A percentile compares a stretch with the other conserved stretches of the same genome.
Evolutionary conservation across 2,329 filamentous ascomycete genomes (phyloP).

Genomic region (Nemania sp.): DNA sequence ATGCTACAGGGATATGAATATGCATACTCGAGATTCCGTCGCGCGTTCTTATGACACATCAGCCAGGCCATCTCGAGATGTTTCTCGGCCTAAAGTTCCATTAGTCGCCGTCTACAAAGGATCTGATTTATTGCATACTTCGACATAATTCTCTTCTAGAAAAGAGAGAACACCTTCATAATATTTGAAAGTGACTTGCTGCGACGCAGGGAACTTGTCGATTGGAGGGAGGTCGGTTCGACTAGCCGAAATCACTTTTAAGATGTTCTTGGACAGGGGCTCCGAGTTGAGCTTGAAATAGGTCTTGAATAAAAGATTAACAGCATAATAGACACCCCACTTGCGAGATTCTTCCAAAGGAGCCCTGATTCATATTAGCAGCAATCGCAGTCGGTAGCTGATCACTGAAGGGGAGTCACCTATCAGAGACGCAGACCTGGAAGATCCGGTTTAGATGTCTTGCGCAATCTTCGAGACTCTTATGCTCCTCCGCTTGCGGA

Average conservation of each 20-base stretch:
- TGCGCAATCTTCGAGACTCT: slow-evolving; percentile 88
- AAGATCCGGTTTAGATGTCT: slow-evolving; percentile 92
- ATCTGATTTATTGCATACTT: slow-evolving; percentile 52
- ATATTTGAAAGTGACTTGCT: slow-evolving; percentile 95
- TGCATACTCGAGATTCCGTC: slow-evolving; percentile 78
- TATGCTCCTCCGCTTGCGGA: slow-evolving; percentile 74
- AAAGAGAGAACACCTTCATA: slow-evolving; percentile 94
- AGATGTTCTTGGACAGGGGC: slow-evolving; percentile 84
- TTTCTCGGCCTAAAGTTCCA: slow-evolving; percentile 67
- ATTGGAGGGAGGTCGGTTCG: slow-evolving; percentile 79
- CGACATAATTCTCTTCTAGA: slow-evolving; percentile 87
- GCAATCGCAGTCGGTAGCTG: neutral
- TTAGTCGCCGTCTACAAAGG: slow-evolving; percentile 5
- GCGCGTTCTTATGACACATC: slow-evolving; percentile 75
- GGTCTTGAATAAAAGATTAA: slow-evolving; percentile 95
- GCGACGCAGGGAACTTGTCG: slow-evolving; percentile 80
- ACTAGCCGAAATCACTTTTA: slow-evolving; percentile 80
- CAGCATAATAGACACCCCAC: slow-evolving; percentile 96
- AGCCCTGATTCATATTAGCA: slow-evolving; percentile 58
- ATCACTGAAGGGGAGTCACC: slow-evolving; percentile 57
- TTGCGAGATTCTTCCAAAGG: slow-evolving; percentile 88
- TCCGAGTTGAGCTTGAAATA: slow-evolving; percentile 96
- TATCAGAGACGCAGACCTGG: slow-evolving; percentile 84
- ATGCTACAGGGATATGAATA: slow-evolving; percentile 31
- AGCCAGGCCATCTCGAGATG: slow-evolving; percentile 79